A percentile compares a stretch with the other conserved stretches of the same genome.
These are phyloP conservation scores for Liquidambar formosana DNA, from an alignment of 164 flowering plant species.

Conservation along the genomic window DNA sequence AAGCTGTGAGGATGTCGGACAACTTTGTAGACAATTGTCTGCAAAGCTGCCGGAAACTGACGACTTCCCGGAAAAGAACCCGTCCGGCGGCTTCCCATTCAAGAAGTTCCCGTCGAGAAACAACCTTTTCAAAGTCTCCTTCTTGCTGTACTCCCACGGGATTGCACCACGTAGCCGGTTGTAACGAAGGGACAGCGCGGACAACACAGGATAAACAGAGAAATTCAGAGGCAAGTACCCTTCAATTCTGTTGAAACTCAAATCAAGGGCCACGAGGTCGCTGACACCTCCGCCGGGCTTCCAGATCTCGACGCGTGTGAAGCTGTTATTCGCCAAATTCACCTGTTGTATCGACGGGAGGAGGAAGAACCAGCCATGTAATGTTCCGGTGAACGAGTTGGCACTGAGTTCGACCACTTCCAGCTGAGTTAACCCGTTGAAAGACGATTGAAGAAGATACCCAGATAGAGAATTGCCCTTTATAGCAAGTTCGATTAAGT, in stretches of 20 bases:
- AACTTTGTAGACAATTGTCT: constrained; percentile 67
- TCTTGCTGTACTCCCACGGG: constrained; percentile 59
- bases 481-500: constrained; percentile 52
- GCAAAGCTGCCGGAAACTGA: constrained; percentile 69
- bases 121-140: constrained; percentile 50
- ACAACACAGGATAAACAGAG: constrained; percentile 42
- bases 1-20: constrained; percentile 57
- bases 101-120: constrained; percentile 78
- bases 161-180: constrained; percentile 68
- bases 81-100: constrained; percentile 70
- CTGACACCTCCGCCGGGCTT: constrained; percentile 28
- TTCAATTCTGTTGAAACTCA: constrained; percentile 66
- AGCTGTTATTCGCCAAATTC: constrained; percentile 66
- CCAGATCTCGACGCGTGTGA: constrained; percentile 54
- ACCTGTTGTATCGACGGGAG: constrained; percentile 69
- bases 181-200: constrained; percentile 66
- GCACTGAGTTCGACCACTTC: constrained; percentile 72
- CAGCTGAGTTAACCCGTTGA: constrained; percentile 43
- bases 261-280: constrained; percentile 72
- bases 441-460: constrained; percentile 35
- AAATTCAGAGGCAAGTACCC: constrained; percentile 58
- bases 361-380: constrained; percentile 61
- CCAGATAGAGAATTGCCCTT: constrained; percentile 63
- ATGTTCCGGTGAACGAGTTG: constrained; percentile 54
- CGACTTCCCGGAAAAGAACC: constrained; percentile 41